These are phyloP conservation scores for Fusarium cicatricum DNA, from an alignment of 2,329 filamentous ascomycete species.

Conservation along the genomic window DNA sequence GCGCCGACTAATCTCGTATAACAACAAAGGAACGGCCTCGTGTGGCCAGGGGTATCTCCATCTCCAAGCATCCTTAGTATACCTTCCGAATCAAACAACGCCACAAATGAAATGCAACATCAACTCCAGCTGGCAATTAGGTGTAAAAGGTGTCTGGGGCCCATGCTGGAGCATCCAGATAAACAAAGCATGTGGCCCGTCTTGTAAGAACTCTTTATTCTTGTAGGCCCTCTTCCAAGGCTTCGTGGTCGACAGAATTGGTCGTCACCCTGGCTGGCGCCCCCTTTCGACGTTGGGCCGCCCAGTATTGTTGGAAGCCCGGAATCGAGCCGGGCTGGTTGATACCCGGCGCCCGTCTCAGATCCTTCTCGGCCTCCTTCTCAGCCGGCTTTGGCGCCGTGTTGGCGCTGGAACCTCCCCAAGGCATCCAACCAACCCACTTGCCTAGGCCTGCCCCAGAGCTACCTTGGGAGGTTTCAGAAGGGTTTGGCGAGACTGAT, in stretches of 20 bases:
- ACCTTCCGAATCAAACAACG: conserved; percentile 32
- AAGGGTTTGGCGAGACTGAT: conserved; percentile 40
- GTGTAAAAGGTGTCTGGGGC: conserved; percentile 13
- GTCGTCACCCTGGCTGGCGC: conserved; percentile 66
- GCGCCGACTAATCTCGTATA: conserved; percentile 8
- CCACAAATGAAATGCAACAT: conserved; percentile 34
- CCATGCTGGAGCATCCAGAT: background rate
- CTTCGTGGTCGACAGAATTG: conserved; percentile 65
- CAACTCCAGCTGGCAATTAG: conserved; percentile 30
- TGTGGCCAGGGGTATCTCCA: conserved; percentile 42
- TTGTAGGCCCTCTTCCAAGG: conserved; percentile 65
- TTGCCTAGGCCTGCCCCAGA: conserved; percentile 48
- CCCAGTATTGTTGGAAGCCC: conserved; percentile 70
- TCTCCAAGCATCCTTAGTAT: conserved; percentile 20
- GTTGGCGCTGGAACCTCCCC: conserved; percentile 46
- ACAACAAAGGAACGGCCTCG: conserved; percentile 33
- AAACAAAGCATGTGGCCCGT: background rate
- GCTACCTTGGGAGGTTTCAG: conserved; percentile 34
- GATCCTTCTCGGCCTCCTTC: conserved; percentile 47
- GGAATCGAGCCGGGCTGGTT: conserved; percentile 80
- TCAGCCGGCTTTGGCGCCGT: conserved; percentile 27
- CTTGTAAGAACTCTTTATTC: conserved; percentile 34
- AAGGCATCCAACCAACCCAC: conserved; percentile 60
- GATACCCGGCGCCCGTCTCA: conserved; percentile 71
- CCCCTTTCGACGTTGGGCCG: conserved; percentile 58